Conservation (phyloP, 495 filamentous ascomycete species). For the Rhizodiscina lignyota region DNA sequence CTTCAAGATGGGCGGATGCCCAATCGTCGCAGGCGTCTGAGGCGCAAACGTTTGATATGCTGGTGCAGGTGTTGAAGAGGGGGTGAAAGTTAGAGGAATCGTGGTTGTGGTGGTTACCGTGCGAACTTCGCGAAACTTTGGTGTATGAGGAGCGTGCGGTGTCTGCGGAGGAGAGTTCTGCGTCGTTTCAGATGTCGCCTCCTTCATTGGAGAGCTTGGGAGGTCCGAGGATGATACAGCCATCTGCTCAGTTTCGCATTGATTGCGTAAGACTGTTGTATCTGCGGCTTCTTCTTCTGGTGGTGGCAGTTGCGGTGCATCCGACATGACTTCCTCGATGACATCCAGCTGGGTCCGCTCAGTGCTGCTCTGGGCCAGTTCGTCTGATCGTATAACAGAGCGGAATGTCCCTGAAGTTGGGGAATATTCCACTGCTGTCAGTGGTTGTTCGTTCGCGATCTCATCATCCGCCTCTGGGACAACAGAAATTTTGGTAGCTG, state of each 20-base stretch:
- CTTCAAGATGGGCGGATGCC: slow-evolving; percentile 4
- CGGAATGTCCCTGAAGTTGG: slow-evolving; percentile 18
- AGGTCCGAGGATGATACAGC: too few species aligned
- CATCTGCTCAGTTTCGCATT: too few species aligned
- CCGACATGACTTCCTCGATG: slow-evolving; percentile 4
- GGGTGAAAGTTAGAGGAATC: slow-evolving; percentile 23
- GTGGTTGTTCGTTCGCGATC: slow-evolving; percentile 1
- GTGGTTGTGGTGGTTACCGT: slow-evolving; percentile 25
- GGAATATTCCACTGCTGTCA: slow-evolving; percentile 11
- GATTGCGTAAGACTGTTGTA: too few species aligned
- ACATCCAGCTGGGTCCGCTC: too few species aligned
- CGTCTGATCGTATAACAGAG: slow-evolving; percentile 7
- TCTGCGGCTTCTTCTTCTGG: too few species aligned
- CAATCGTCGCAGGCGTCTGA: too few species aligned
- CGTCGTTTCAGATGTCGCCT: too few species aligned
- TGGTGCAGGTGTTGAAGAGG: slow-evolving; percentile 11
- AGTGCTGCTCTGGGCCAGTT: too few species aligned
- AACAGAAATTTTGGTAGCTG: too few species aligned
- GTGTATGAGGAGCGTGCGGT: slow-evolving; percentile 8
- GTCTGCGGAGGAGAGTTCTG: slow-evolving; percentile 2
- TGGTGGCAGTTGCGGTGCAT: background rate
- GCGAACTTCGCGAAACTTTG: slow-evolving; percentile 11
- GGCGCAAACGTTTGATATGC: too few species aligned
- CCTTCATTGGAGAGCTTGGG: too few species aligned
- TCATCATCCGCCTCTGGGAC: too few species aligned